Conservation (phyloP, 1,139 yeast species). For the Blastobotrys persicus region DNA sequence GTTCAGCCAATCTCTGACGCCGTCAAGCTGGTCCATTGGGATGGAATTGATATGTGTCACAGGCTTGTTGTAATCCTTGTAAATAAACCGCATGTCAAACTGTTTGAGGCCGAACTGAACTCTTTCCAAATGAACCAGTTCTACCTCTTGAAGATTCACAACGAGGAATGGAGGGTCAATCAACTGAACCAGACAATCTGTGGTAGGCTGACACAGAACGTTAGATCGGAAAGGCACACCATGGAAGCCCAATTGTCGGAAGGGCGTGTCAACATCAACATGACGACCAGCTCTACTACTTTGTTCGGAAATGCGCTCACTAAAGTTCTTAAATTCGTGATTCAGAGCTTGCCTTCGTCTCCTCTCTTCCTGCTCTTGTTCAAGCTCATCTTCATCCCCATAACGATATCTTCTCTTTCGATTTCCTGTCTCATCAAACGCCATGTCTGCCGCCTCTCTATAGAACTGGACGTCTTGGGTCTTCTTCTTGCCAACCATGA, state of each 20-base stretch:
- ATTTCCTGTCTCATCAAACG: conserved; percentile 97
- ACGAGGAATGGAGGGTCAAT: conserved; percentile 95
- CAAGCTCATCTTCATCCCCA: conserved; percentile 98
- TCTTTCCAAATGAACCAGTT: conserved; percentile 92
- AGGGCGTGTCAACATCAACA: conserved; percentile 88
- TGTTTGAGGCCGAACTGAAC: conserved; percentile 96
- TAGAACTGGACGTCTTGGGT: conserved; percentile 94
- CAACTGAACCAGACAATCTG: conserved; percentile 92
- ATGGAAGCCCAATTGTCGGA: conserved; percentile 92
- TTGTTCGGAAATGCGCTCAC: conserved; percentile 87
- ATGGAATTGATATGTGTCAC: conserved; percentile 93
- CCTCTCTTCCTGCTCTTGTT: conserved; percentile 98
- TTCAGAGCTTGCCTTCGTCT: conserved; percentile 86
- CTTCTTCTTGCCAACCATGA: conserved; percentile 93
- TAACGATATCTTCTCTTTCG: conserved; percentile 84
- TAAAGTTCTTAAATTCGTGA: conserved; percentile 85
- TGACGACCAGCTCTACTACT: conserved; percentile 51
- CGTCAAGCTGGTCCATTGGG: conserved; percentile 89
- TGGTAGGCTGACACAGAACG: conserved; percentile 93
- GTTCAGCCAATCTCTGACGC: conserved; percentile 92
- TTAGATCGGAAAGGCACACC: conserved; percentile 98
- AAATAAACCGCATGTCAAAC: conserved; percentile 92
- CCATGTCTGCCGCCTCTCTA: conserved; percentile 94
- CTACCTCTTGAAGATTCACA: conserved; percentile 86
- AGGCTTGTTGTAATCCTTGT: conserved; percentile 82